Evolutionary conservation across 1,284 basidiomycete genomes (phyloP), one percentile per base, ranked within the genome.

Genomic region (Tylopilus sp.): DNA sequence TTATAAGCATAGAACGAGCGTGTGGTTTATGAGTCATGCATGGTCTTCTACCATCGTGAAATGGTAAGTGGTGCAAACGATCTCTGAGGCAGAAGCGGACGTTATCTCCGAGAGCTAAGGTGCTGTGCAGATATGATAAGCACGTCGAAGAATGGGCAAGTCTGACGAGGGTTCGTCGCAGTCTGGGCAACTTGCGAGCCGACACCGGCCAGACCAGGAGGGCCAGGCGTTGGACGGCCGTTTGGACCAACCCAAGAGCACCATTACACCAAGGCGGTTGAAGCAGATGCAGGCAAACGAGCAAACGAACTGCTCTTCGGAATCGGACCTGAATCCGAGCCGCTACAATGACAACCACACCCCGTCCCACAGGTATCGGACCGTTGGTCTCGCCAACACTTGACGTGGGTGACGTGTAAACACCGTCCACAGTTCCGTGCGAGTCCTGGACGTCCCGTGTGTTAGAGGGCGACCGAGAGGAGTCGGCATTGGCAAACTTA

Each of bases 371-470:
- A 86, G 2, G 74, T 71, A 0, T 72, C 70, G 4, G 76, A 70
- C 49, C 68, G 70, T 33, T 76, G 68, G 5, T 65, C 65, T 48
- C 69, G 71, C 79, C 81, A 81, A 58, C 87, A 90, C 36, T 74
- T 74, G 44, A 86, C 66, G 59, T 90, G 87, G 1, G 79, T 78
- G 8, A 81, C 73, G 62, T 90, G 88, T 25, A 74, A 71, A 61
- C 88, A 90, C 7, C 73, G 69, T 9, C 82, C 65, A 58, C 88
- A 90, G 35, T 74, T 80, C 46, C 78, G 75, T 2, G 87, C 83
- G n/a, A 90, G 74, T 29, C 87, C 87, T 89, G 53, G 0, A 26
- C 15, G 43, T 28, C 19, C 15, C 0, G 21, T 52, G 21, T 52
- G 21, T 29, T 26, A 18, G 26, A 33, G 29, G 6, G 41, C 33